Conservation (phyloP, 2,329 filamentous ascomycete genomes). For the Hymenotorrendiella dingleyae region DNA sequence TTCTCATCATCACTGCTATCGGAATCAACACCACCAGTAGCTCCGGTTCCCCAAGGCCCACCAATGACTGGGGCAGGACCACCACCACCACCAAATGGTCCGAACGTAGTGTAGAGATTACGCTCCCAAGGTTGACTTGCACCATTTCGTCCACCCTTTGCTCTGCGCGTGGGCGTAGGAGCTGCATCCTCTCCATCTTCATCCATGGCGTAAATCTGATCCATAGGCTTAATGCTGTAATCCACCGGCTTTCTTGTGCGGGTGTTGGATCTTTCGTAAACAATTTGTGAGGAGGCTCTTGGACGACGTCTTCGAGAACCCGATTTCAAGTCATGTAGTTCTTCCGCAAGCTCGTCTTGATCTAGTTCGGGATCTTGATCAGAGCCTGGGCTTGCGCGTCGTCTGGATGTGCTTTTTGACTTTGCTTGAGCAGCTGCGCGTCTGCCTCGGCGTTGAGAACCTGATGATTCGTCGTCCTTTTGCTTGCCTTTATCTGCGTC, state of each 20-base stretch:
- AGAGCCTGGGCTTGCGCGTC: conserved; percentile 40
- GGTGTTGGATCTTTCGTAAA: conserved; percentile 48
- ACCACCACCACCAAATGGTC: conserved; percentile 84
- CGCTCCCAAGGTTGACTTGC: conserved; percentile 57
- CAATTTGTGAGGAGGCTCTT: conserved; percentile 45
- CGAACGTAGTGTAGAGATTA: conserved; percentile 80
- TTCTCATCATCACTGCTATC: conserved; percentile 96
- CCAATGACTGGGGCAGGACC: conserved; percentile 47
- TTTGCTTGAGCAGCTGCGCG: conserved; percentile 34
- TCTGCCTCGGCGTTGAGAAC: conserved; percentile 45
- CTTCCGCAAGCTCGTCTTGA: conserved; percentile 59
- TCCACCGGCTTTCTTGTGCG: conserved; percentile 64
- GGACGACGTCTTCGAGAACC: conserved; percentile 40
- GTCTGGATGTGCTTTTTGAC: conserved; percentile 41
- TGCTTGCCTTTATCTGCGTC: conserved; percentile 34
- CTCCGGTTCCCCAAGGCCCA: conserved; percentile 68
- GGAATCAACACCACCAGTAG: conserved; percentile 76
- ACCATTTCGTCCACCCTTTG: conserved; percentile 54
- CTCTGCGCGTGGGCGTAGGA: conserved; percentile 59
- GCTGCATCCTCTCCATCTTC: conserved; percentile 63
- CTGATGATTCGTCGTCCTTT: conserved; percentile 40
- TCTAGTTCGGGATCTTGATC: conserved; percentile 54
- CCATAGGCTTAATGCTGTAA: conserved; percentile 79
- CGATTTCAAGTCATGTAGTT: conserved; percentile 54
- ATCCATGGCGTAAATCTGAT: conserved; percentile 64